Base-by-base conservation (phyloP, 805 yeast species). In the Barnettozyma populi region DNA sequence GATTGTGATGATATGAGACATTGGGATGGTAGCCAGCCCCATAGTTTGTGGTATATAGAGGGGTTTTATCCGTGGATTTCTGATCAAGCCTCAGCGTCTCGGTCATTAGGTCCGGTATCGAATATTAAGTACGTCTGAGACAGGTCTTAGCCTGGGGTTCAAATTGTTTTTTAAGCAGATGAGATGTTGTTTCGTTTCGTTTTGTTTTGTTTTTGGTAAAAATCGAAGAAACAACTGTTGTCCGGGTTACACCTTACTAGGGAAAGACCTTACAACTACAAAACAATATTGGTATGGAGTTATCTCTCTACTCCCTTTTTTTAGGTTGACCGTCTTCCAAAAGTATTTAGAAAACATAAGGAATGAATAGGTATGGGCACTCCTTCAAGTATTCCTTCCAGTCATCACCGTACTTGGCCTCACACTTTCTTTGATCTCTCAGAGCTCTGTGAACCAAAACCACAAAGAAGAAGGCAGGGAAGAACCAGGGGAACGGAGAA, bases 401-500 rank as follows among this genome's bases (percentile, higher is more conserved):
- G 69, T 94, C 99, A 38, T 79, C 84, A 40, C 98, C 98, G 61
- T 94, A 94, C 72, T 94, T 94, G 65, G 71, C 74, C 57, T 74
- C 78, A 69, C 97, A 89, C 67, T 92, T 89, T 53, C 81, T 77
- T 55, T 83, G 78, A 70, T 94, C 99, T 72, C 99, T 84, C 55
- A 73, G 65, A 38, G 96, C 89, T 69, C 99, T 84, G 70, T 94
- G 99, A 41, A 83, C 67, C 64, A 94, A 79, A 52, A 90, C 97
- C 57, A 84, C 70, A 52, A 90, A 79, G 81, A 89, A 94, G 73
- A 94, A 94, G 20, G 74, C 71, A 4, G 99, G 97, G 81, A 85
- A 92, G 70, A 94, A 94, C 92, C 96, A 94, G 39, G 97, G 96
- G 73, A 92, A 80, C 43, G 90, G 86, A 3, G 96, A 86, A 29